Evolutionary conservation across 352 stramenopile genomes (phyloP).

Genomic region (Pseudoperonospora humuli): DNA sequence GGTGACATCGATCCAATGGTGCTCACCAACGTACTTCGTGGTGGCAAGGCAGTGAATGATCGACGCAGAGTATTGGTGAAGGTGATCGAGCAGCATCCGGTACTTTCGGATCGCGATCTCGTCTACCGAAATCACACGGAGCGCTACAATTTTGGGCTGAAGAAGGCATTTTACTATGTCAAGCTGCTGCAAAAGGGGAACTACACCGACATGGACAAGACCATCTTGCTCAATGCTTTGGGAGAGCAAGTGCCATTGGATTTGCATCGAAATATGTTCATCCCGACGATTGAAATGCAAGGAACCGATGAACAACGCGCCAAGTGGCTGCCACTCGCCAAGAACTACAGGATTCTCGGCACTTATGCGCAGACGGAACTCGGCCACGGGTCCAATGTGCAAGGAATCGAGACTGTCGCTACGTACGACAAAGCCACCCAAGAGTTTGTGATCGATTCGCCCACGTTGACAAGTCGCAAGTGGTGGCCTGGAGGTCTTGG

Average conservation of each 20-base stretch:
- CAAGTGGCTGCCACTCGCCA: conserved; percentile 22
- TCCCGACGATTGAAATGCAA: conserved; percentile 25
- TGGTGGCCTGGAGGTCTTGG: conserved; percentile 87
- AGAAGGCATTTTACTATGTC: conserved; percentile 22
- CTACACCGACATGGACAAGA: conserved; percentile 16
- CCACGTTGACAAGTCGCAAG: conserved; percentile 91
- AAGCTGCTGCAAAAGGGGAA: conserved; percentile 14
- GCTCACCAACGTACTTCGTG: conserved; percentile 13
- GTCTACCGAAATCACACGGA: conserved; percentile 25
- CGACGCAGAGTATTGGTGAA: conserved; percentile 15
- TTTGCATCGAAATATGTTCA: conserved; percentile 22
- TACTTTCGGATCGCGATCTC: conserved; percentile 24
- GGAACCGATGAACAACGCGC: conserved; percentile 14
- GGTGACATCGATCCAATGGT: conserved; percentile 15
- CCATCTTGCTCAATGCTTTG: conserved; percentile 18
- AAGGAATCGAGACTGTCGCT: conserved; percentile 24
- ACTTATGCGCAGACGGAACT: conserved; percentile 27
- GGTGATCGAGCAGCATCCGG: conserved; percentile 17
- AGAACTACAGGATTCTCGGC: conserved; percentile 21
- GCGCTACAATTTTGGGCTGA: conserved; percentile 21
- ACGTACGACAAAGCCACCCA: conserved; percentile 71
- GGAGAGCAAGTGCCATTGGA: conserved; percentile 16
- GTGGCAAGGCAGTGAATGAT: conserved; percentile 8
- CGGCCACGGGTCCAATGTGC: conserved; percentile 28
- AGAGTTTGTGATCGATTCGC: conserved; percentile 92